These are phyloP conservation scores for Zarea fungicola DNA, from an alignment of 2,329 filamentous ascomycete genomes.

Conservation along the genomic window DNA sequence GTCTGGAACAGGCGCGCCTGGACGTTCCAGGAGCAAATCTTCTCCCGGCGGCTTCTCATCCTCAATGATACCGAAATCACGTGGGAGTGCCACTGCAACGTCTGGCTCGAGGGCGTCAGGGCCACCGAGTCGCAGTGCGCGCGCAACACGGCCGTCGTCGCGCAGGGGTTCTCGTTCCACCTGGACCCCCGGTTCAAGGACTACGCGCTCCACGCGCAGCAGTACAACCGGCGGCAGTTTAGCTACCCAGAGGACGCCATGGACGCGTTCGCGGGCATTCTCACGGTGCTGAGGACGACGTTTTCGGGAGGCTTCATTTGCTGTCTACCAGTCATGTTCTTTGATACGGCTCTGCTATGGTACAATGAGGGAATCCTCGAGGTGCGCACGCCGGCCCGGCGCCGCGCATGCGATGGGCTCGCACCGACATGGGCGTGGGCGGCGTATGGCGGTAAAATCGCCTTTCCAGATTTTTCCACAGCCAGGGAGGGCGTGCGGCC, in stretches of 20 bases:
- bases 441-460: conserved; percentile 1
- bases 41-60: conserved; percentile 7
- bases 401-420: background rate
- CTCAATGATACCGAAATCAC: background rate
- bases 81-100: conserved; percentile 13
- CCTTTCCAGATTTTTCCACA: conserved; percentile 6
- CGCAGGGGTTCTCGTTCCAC: conserved; percentile 6
- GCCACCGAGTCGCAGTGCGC: conserved; percentile 8
- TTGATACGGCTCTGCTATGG: conserved; percentile 13
- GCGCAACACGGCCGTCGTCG: conserved; percentile 9
- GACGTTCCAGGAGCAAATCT: conserved; percentile 13
- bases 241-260: conserved; percentile 9
- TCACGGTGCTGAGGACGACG: conserved; percentile 9
- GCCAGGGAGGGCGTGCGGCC: conserved; percentile 9
- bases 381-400: background rate
- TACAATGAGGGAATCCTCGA: conserved; percentile 7
- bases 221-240: conserved; percentile 11
- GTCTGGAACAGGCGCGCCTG: conserved; percentile 7
- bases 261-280: conserved; percentile 12
- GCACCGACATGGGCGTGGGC: conserved; percentile 6
- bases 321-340: conserved; percentile 13
- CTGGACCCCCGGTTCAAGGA: background rate
- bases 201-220: conserved; percentile 5
- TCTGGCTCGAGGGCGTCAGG: conserved; percentile 13
- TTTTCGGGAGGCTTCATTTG: conserved; percentile 13